phyloP scores from a whole-genome alignment of 345 rosid genomes.

The Citrus australasica region DNA sequence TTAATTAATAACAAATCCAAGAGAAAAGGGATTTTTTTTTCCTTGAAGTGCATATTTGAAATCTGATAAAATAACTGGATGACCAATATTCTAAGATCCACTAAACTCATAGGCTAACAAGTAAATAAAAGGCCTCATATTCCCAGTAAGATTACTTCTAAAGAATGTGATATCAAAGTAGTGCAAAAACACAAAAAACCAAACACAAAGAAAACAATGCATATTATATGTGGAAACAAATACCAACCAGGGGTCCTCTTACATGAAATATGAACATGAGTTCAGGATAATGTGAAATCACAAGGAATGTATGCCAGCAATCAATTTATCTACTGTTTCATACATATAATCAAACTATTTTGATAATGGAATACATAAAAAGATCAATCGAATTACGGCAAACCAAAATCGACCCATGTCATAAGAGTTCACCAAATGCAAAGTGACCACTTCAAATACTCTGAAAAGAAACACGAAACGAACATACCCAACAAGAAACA shows the following conservation, averaged over 20 bases:
- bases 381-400: slow-evolving; percentile 18
- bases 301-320: slow-evolving; percentile 13
- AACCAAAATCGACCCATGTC: slow-evolving; percentile 24
- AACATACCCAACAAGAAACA: slow-evolving; percentile 11
- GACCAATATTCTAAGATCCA: background rate
- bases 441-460: slow-evolving; percentile 12
- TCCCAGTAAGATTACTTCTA: background rate
- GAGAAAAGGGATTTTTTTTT: background rate
- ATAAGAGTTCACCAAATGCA: slow-evolving; percentile 3
- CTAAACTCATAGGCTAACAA: background rate
- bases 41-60: background rate
- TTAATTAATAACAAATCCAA: background rate
- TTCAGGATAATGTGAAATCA: background rate
- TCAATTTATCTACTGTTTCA: background rate
- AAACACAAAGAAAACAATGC: background rate
- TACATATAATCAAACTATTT: background rate
- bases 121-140: background rate
- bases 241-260: background rate
- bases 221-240: background rate
- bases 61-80: background rate
- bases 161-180: background rate
- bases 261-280: background rate
- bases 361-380: background rate
- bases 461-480: slow-evolving; percentile 3
- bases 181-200: background rate